A percentile compares a stretch with the other conserved stretches of the same genome.
These are phyloP conservation scores for Citrus sp. DNA, from an alignment of 345 rosid species.

Conservation along the genomic window DNA sequence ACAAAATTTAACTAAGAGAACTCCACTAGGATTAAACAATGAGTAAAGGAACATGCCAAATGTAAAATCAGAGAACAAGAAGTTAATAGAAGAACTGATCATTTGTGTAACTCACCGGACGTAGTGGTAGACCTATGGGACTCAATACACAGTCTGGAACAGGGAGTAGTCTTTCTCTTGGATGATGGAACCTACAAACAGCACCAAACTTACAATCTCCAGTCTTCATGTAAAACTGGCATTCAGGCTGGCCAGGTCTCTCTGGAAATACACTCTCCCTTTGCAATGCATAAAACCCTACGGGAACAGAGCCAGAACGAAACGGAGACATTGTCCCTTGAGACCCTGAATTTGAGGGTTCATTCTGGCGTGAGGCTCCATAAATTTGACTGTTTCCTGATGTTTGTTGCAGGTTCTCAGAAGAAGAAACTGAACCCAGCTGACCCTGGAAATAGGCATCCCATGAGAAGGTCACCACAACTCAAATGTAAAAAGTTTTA, in stretches of 20 bases:
- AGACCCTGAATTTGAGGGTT: constrained; percentile 51
- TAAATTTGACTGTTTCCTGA: constrained; percentile 53
- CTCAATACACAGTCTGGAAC: constrained; percentile 89
- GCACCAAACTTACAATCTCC: constrained; percentile 98
- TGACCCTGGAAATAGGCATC: constrained; percentile 59
- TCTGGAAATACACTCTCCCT: constrained; percentile 90
- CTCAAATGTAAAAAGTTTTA: constrained; percentile 14
- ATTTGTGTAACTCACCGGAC: constrained; percentile 58
- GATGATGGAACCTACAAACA: constrained; percentile 94
- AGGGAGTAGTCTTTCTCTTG: constrained; percentile 89
- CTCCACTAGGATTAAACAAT: not conserved
- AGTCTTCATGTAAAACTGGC: constrained; percentile 97
- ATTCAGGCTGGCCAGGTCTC: constrained; percentile 95
- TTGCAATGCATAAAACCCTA: constrained; percentile 75
- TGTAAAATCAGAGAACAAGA: not conserved
- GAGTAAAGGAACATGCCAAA: not conserved
- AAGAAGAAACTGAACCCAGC: constrained; percentile 78
- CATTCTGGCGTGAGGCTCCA: constrained; percentile 62
- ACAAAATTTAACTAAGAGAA: not conserved
- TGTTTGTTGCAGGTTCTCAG: constrained; percentile 61
- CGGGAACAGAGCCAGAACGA: constrained; percentile 60
- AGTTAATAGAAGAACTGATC: not conserved
- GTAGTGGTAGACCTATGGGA: constrained; percentile 88
- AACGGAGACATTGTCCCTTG: constrained; percentile 56
- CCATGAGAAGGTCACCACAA: constrained; percentile 14